Conservation (phyloP, 306 rosid genomes). For the Citrullus mucosospermus region DNA sequence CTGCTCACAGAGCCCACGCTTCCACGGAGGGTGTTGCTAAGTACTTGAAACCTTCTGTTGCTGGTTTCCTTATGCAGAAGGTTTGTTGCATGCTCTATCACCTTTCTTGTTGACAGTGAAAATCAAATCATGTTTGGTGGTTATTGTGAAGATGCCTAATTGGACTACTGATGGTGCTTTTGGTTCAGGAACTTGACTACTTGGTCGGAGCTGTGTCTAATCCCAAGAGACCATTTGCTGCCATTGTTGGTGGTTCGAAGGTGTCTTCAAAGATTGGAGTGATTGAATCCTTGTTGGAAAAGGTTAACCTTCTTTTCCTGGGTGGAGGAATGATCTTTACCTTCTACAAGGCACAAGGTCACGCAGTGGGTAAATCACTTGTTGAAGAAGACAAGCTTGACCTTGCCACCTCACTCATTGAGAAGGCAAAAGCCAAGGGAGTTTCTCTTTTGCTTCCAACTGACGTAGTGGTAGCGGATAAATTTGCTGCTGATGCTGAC, state of each 20-base stretch:
- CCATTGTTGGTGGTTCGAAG: constrained; percentile 90
- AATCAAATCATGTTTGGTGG: background rate
- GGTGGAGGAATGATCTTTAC: constrained; percentile 97
- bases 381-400: constrained; percentile 79
- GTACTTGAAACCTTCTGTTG: constrained; percentile 78
- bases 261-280: constrained; percentile 92
- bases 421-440: constrained; percentile 80
- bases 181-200: constrained; percentile 77
- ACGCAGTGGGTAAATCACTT: constrained; percentile 70
- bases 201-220: constrained; percentile 79
- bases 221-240: constrained; percentile 95
- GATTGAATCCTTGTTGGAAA: constrained; percentile 76
- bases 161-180: background rate
- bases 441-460: constrained; percentile 83
- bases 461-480: constrained; percentile 78
- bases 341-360: constrained; percentile 95
- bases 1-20: constrained; percentile 96
- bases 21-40: constrained; percentile 90
- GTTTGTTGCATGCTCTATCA: constrained; percentile 14
- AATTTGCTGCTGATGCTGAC: constrained; percentile 84
- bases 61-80: constrained; percentile 96
- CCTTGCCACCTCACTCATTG: constrained; percentile 61
- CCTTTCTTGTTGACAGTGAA: background rate
- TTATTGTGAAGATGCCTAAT: background rate
- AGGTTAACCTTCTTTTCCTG: constrained; percentile 59